Percentiles rank a stretch among this genome's conserved stretches.
These are phyloP conservation scores for Pleurotus citrinopileatus DNA, from an alignment of 768 basidiomycete genomes.

Conservation along the genomic window DNA sequence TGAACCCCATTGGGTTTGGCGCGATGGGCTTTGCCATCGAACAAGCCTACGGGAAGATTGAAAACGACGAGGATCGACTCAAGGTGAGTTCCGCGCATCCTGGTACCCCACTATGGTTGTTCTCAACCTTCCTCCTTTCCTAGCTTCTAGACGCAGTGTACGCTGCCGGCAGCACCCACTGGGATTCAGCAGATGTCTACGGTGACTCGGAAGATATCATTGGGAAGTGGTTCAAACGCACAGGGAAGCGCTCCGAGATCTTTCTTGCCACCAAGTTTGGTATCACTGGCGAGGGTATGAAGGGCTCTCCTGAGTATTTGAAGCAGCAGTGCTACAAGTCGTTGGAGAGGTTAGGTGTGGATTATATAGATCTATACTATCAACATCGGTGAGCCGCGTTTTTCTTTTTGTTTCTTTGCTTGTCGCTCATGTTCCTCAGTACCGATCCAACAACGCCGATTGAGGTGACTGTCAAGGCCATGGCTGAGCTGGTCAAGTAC, in stretches of 20 bases:
- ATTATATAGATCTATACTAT: slow-evolving; percentile 37
- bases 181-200: slow-evolving; percentile 50
- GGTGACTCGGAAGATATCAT: slow-evolving; percentile 16
- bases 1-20: slow-evolving; percentile 48
- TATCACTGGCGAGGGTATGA: slow-evolving; percentile 16
- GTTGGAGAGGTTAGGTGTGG: slow-evolving; percentile 36
- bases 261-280: slow-evolving; percentile 59
- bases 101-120: no score
- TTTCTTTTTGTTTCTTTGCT: background rate
- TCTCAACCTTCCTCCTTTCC: no score
- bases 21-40: slow-evolving; percentile 43
- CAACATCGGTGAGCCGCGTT: slow-evolving; percentile 27
- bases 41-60: slow-evolving; percentile 33
- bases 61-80: slow-evolving; percentile 48
- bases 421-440: background rate
- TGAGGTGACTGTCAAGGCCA: slow-evolving; percentile 29
- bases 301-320: slow-evolving; percentile 36
- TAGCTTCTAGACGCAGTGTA: slow-evolving; percentile 40
- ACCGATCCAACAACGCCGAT: slow-evolving; percentile 26
- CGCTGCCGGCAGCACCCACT: slow-evolving; percentile 39
- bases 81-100: slow-evolving; percentile 27
- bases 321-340: slow-evolving; percentile 33
- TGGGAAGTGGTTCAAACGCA: slow-evolving; percentile 36
- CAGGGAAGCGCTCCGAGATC: slow-evolving; percentile 43
- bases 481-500: slow-evolving; percentile 34